Conservation (phyloP, 805 yeast species). For the Suhomyces xylopsoci region DNA sequence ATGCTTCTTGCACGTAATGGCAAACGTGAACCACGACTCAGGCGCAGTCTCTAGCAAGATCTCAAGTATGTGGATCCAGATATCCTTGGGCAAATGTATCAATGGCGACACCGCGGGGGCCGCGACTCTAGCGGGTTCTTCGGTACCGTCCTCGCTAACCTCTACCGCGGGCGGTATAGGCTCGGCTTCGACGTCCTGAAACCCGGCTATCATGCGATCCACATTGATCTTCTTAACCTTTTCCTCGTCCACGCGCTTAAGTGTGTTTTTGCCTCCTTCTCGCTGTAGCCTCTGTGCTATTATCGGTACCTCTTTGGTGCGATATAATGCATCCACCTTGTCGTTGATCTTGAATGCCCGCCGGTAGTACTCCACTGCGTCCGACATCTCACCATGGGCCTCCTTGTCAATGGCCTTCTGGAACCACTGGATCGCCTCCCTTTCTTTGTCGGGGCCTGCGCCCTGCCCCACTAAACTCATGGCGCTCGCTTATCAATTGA, state of each 20-base stretch:
- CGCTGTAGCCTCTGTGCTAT: constrained; percentile 23
- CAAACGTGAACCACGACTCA: constrained; percentile 62
- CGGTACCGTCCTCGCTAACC: constrained; percentile 14
- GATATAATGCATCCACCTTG: constrained; percentile 65
- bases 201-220: constrained; percentile 35
- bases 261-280: constrained; percentile 28
- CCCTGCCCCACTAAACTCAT: neutral
- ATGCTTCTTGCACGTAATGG: constrained; percentile 56
- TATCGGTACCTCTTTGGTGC: constrained; percentile 51
- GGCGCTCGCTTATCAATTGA: neutral
- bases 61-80: constrained; percentile 50
- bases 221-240: constrained; percentile 42
- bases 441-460: constrained; percentile 1
- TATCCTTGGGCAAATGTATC: constrained; percentile 50
- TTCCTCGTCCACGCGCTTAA: constrained; percentile 32
- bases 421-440: constrained; percentile 59
- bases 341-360: constrained; percentile 60
- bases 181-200: constrained; percentile 25
- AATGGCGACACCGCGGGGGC: constrained; percentile 32
- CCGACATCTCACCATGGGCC: constrained; percentile 70
- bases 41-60: constrained; percentile 47
- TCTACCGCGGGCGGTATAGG: constrained; percentile 24
- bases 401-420: constrained; percentile 73
- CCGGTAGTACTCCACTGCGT: constrained; percentile 72
- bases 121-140: neutral